phyloP scores from a whole-genome alignment of 1,284 basidiomycete genomes.

The Bothia castanella region DNA sequence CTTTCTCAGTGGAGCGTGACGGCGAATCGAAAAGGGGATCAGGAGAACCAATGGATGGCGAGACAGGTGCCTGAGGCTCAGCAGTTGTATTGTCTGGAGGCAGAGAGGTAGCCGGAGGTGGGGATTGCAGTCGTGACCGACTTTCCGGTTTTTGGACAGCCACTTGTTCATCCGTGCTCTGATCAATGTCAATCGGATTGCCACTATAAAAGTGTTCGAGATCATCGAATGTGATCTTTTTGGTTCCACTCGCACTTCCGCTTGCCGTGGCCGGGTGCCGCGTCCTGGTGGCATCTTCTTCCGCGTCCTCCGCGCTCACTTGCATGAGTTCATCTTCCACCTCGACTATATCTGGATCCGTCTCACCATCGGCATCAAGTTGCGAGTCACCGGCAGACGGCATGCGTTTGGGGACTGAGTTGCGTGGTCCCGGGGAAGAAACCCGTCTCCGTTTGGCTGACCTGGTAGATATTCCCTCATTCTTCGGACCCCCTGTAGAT shows the following conservation, averaged over 20 bases:
- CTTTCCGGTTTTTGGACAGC: neutral
- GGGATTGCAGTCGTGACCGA: conserved; percentile 3
- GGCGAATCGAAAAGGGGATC: conserved; percentile 35
- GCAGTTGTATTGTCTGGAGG: neutral
- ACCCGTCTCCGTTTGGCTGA: conserved; percentile 23
- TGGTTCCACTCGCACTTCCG: conserved; percentile 1
- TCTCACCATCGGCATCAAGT: conserved; percentile 34
- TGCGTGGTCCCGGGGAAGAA: conserved; percentile 29
- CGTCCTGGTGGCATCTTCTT: conserved; percentile 10
- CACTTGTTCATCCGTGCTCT: conserved; percentile 18
- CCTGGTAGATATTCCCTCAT: conserved; percentile 1
- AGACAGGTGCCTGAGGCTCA: conserved; percentile 9
- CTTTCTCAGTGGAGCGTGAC: conserved; percentile 5
- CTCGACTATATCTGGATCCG: conserved; percentile 30
- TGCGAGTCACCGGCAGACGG: conserved; percentile 31
- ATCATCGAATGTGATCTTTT: conserved; percentile 23
- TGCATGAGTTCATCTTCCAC: conserved; percentile 35
- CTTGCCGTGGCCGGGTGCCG: neutral
- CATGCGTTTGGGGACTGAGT: conserved; percentile 16
- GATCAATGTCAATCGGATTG: conserved; percentile 32
- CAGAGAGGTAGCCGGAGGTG: neutral
- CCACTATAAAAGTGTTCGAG: conserved; percentile 32
- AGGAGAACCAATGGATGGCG: conserved; percentile 14
- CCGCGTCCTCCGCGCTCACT: conserved; percentile 22
- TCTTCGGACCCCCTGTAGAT: conserved; percentile 15